phyloP scores from a whole-genome alignment of 306 rosid genomes.

The Abrus pulchellus region DNA sequence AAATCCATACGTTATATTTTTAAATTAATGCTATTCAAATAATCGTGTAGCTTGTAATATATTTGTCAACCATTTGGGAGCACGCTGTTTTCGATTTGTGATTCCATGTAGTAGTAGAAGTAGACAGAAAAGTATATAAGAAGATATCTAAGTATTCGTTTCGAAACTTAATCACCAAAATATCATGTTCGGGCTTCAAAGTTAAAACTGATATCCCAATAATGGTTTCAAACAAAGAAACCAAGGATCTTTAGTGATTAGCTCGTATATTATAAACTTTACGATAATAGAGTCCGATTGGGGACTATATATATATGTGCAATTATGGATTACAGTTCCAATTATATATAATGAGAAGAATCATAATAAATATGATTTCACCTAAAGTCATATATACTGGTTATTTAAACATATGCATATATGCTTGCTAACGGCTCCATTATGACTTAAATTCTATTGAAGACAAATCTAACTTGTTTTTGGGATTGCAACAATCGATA shows the following conservation, averaged over 20 bases:
- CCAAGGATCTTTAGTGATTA: slow-evolving; percentile 36
- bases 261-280: slow-evolving; percentile 16
- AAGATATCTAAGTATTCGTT: neutral
- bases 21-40: neutral
- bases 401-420: neutral
- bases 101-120: slow-evolving; percentile 46
- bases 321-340: slow-evolving; percentile 22
- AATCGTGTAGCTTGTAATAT: slow-evolving; percentile 11
- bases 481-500: slow-evolving; percentile 31
- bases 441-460: slow-evolving; percentile 26
- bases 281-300: slow-evolving; percentile 3
- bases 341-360: neutral
- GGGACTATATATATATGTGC: slow-evolving; percentile 19
- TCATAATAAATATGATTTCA: neutral
- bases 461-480: slow-evolving; percentile 29
- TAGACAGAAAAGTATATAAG: slow-evolving; percentile 41
- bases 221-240: slow-evolving; percentile 27
- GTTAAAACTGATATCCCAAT: slow-evolving; percentile 16
- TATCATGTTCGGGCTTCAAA: slow-evolving; percentile 28
- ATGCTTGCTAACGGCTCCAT: slow-evolving; percentile 43
- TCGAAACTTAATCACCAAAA: slow-evolving; percentile 28
- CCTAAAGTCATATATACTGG: neutral
- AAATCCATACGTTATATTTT: neutral
- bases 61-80: slow-evolving; percentile 40
- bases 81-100: slow-evolving; percentile 29